Conservation (phyloP, 495 filamentous ascomycete species). For the Achaetomiella virescens region DNA sequence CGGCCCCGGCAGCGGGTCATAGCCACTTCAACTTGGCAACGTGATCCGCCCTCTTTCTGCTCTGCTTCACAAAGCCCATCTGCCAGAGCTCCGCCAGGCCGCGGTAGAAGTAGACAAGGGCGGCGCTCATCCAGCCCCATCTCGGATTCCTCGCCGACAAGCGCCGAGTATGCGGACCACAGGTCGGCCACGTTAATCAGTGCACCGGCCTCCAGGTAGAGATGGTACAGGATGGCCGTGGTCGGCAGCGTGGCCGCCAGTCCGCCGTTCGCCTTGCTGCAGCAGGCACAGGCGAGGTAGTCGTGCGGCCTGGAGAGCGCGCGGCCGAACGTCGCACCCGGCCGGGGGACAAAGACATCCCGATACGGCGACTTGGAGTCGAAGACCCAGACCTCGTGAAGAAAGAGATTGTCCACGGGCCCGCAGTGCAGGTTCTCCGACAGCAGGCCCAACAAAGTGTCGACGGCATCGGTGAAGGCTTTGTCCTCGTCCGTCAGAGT, state of each 20-base stretch:
- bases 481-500: slow-evolving; percentile 66
- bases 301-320: slow-evolving; percentile 76
- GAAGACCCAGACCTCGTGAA: slow-evolving; percentile 79
- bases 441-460: slow-evolving; percentile 53
- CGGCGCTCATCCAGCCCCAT: slow-evolving; percentile 43
- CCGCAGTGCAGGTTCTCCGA: slow-evolving; percentile 51
- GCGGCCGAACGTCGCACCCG: slow-evolving; percentile 71
- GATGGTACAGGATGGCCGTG: slow-evolving; percentile 77
- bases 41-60: slow-evolving; percentile 87
- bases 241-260: slow-evolving; percentile 64
- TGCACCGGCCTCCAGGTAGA: slow-evolving; percentile 84
- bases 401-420: slow-evolving; percentile 56
- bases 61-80: slow-evolving; percentile 82
- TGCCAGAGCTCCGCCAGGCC: slow-evolving; percentile 75
- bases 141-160: slow-evolving; percentile 57
- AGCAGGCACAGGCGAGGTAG: slow-evolving; percentile 74
- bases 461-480: slow-evolving; percentile 68
- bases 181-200: slow-evolving; percentile 85
- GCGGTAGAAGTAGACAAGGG: slow-evolving; percentile 71
- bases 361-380: slow-evolving; percentile 72
- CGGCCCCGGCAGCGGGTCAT: slow-evolving; percentile 5
- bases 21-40: slow-evolving; percentile 65
- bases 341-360: slow-evolving; percentile 75
- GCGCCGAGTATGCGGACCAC: slow-evolving; percentile 78
- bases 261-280: slow-evolving; percentile 40